Percentiles rank a stretch among this genome's conserved stretches.
Conservation (phyloP, 768 basidiomycete species). For the Podaxis sp. region DNA sequence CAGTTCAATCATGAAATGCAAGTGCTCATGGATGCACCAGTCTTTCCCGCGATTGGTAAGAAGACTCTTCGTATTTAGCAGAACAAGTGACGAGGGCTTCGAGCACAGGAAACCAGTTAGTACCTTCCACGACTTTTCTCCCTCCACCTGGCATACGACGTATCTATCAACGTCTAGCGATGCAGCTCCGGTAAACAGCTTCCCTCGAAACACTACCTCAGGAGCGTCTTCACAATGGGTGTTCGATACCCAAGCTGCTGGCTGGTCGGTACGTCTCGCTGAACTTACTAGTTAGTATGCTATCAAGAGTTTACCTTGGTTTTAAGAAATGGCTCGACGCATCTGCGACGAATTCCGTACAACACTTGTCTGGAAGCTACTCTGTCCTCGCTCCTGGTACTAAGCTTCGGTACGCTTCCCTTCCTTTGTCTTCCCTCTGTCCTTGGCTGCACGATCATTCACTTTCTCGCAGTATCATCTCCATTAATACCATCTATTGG, state of each 20-base stretch:
- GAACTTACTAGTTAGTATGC: neutral
- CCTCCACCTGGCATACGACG: too few relatives aligned
- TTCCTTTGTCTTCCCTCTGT: neutral
- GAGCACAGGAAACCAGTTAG: constrained; percentile 49
- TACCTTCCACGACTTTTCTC: neutral
- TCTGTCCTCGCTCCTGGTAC: constrained; percentile 47
- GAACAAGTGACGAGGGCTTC: neutral
- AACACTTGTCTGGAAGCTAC: constrained; percentile 56
- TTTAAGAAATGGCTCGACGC: constrained; percentile 46
- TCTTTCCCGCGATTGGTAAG: constrained; percentile 53
- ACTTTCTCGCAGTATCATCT: constrained; percentile 46
- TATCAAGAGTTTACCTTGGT: neutral
- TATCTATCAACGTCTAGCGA: constrained; percentile 38
- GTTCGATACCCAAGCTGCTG: constrained; percentile 48
- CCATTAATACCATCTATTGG: constrained; percentile 62
- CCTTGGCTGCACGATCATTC: neutral
- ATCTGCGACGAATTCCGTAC: constrained; percentile 41
- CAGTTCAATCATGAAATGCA: constrained; percentile 47
- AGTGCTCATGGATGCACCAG: constrained; percentile 36
- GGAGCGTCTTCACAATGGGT: constrained; percentile 51
- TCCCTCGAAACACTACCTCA: constrained; percentile 48
- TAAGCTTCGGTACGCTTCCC: constrained; percentile 40
- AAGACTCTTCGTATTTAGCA: neutral
- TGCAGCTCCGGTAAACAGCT: constrained; percentile 55
- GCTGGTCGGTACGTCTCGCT: constrained; percentile 43